phyloP scores from a whole-genome alignment of 225 moss, liverwort and hornwort genomes.

The Anthoceros angustus region DNA sequence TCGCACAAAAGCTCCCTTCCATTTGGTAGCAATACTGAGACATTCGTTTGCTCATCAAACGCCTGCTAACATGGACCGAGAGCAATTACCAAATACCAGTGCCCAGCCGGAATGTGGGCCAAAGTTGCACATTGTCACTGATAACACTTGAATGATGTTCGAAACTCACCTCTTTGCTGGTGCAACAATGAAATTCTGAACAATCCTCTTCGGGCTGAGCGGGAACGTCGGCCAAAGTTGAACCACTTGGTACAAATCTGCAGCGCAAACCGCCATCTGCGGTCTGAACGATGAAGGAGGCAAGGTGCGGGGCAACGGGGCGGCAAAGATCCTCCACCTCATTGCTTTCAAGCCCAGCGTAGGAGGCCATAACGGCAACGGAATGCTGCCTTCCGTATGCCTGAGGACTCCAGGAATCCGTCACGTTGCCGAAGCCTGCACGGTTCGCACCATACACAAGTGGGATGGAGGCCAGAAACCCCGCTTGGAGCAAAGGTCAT shows the following conservation, averaged over 20 bases:
- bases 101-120: too few species aligned
- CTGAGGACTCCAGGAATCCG: too few species aligned
- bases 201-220: neutral
- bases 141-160: too few species aligned
- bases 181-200: neutral
- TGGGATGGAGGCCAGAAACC: too few species aligned
- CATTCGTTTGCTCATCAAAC: conserved; percentile 24
- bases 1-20: conserved; percentile 64
- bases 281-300: neutral
- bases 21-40: conserved; percentile 46
- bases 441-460: too few species aligned
- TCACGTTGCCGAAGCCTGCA: too few species aligned
- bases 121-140: too few species aligned
- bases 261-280: neutral
- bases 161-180: neutral
- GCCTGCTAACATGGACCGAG: conserved; percentile 15
- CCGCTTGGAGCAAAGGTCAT: too few species aligned
- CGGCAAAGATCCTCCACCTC: neutral
- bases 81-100: neutral
- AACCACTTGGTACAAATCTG: neutral
- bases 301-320: neutral
- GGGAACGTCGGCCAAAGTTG: neutral
- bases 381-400: too few species aligned
- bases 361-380: too few species aligned
- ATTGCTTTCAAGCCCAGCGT: too few species aligned